Base-by-base conservation (phyloP, 805 yeast species). In the Saccharomycopsis lassenensis region DNA sequence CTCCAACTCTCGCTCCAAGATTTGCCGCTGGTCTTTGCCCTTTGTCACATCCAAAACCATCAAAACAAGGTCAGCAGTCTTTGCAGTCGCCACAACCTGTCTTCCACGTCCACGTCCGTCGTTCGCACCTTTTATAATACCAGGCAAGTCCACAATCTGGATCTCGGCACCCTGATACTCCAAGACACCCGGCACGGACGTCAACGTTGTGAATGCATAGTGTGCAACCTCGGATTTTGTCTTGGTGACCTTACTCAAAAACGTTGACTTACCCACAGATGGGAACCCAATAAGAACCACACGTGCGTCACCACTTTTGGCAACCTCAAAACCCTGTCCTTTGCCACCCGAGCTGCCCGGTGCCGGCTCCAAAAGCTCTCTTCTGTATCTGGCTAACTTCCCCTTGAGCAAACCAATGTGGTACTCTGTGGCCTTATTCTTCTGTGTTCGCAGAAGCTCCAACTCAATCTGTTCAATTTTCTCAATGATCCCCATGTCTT, bases 81-180 rank as follows among this genome's bases (percentile, higher is more conserved):
- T 79, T 0, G 96, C 94, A 0, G 95, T 91, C 2, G 97, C 81
- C 46, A 89, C 87, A 28, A 91, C 97, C 57, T 91, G 97, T 50
- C 95, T 71, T 39, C 97, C 97, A 57, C 98, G 74, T 49, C 98
- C 98, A 58, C 87, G 87, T 51, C 97, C 97, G 54, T 84, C 95
- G 24, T 93, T 69, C 3, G 97, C 97, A 29, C 97, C 97, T 55
- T 83, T 84, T 40, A 89, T 89, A 48, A 89, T 89, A 57, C 98
- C 98, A 1, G 98, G 98, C 35, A 89, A 62, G 68, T 89, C 98
- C n/a, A 89, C 89, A 47, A 91, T 78, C 61, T 89, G 98, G 44
- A 89, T 86, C 52, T 87, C 95, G 0, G 97, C 95, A 25, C 97
- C 97, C 53, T 86, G 85, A 54, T 89, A 86, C 54, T 86, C 89